Evolutionary conservation across 345 rosid genomes (phyloP), one percentile per base, ranked within the genome.

Genomic region (Gossypium mustelinum): DNA sequence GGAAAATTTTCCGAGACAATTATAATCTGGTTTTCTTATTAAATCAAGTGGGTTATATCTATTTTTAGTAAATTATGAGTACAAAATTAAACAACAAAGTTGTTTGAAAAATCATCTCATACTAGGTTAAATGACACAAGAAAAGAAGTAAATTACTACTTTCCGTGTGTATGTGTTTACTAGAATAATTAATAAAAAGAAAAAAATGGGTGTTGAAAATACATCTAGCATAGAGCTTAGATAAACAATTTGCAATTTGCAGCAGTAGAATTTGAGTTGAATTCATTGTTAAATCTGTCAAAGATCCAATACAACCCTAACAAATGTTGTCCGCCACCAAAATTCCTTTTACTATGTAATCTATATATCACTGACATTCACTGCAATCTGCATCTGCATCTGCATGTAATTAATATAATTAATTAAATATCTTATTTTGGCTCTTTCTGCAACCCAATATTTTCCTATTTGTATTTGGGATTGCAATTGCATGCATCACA

Each of bases 401-500:
- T 56, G 27, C 25, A 56, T 56, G 11, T 56, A 56, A 18, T 18
- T n/a, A n/a, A 56, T 56, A 18, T 7, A 56, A 56, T 8, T 7
- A 56, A 56, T 2, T 55, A 20, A 66, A 66, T 44, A 11, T 52
- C 70, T 43, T 44, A 14, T 44, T 41, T 14, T 44, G 54, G n/a
- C 11, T 20, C 52, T 66, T 43, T 66, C 22, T 48, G 25, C 16
- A 47, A 44, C 52, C 51, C 17, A 39, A n/a, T 64, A 63, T 11
- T 43, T 11, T 11, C 51, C 27, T 18, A 11, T 1, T 54, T 34
- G 41, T 34, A 34, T 34, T 34, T 34, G 41, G 41, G 41, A 34
- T 29, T 43, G 48, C 24, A 56, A 57, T 57, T 72, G 64, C 75
- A 56, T 72, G 67, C 43, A 44, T 16, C 55, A 13, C 22, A 22